Base-by-base conservation (phyloP, 2,329 filamentous ascomycete species). In the Metarhizium robertsii region DNA sequence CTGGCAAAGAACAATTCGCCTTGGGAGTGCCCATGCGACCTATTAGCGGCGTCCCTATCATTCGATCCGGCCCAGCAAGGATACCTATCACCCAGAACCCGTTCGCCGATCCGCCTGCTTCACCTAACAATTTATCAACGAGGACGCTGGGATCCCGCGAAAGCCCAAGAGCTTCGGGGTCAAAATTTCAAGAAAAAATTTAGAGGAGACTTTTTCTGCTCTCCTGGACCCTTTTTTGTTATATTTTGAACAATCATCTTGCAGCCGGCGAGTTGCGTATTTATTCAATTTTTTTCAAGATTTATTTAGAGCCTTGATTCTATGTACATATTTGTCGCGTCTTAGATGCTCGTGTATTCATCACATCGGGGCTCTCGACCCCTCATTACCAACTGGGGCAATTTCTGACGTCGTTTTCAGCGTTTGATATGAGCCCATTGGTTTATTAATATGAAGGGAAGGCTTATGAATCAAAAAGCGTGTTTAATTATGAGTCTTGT, bases 31-130 rank as follows among this genome's bases (percentile, higher is more conserved):
- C 80, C 6, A 84, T 84, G 79, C 75, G 80, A 49, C 80, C 80
- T 34, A 76, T 80, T 54, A 84, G 81, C 63, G 81, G 82, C 10
- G 71, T 84, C 4, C 77, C 79, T n/a, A 73, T 84, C 36, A 78
- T 84, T 65, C 76, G 83, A 58, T 78, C 81, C n/a, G 81, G 85
- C n/a, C 85, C 85, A 16, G 83, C 79, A 18, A 78, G 83, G 54
- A 84, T 81, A 3, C 80, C 85, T 1, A 71, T 86, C 16, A 79
- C 80, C 56, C 78, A 81, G 52, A 76, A 73, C 29, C 78, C 79
- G 0, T 80, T 80, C 55, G 62, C 69, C 30, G 62, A 62, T 46
- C 62, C 20, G 54, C 65, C 30, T 61, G 66, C 14, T 55, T 66
- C 56, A 55, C 58, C 57, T 14, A 61, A 64, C n/a, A 54, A 34